A percentile compares a stretch with the other conserved stretches of the same genome.
phyloP scores from a whole-genome alignment of 768 basidiomycete species.

The Mycena capillaripes region DNA sequence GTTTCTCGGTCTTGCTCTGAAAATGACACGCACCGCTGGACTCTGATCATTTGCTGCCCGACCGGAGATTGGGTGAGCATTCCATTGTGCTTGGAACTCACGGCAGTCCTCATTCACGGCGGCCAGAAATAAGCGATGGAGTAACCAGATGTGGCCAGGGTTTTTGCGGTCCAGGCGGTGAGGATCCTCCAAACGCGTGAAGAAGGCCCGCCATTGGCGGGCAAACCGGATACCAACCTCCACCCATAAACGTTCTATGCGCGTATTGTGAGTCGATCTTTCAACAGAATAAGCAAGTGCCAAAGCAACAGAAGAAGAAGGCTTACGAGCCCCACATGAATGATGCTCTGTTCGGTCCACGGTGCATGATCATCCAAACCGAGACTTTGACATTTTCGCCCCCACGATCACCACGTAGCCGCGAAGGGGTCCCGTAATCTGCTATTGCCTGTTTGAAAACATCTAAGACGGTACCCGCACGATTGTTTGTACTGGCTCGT shows the following conservation, averaged over 20 bases:
- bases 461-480: neutral
- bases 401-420: neutral
- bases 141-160: slow-evolving; percentile 1
- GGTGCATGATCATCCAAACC: neutral
- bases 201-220: neutral
- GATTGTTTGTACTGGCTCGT: neutral
- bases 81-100: slow-evolving; percentile 47
- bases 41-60: slow-evolving; percentile 18
- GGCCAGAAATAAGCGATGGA: slow-evolving; percentile 44
- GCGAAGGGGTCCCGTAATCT: neutral
- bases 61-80: slow-evolving; percentile 46
- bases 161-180: neutral
- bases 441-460: neutral
- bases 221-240: slow-evolving; percentile 1
- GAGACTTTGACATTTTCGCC: neutral
- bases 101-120: slow-evolving; percentile 45
- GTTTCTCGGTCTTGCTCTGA: too few relatives aligned
- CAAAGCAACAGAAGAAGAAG: neutral
- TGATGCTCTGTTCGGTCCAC: neutral
- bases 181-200: neutral
- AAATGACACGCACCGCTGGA: neutral
- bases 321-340: neutral
- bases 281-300: neutral
- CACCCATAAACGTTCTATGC: neutral
- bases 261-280: neutral